Conservation (phyloP, 768 basidiomycete species). For the Hirschioporus abietinus region DNA sequence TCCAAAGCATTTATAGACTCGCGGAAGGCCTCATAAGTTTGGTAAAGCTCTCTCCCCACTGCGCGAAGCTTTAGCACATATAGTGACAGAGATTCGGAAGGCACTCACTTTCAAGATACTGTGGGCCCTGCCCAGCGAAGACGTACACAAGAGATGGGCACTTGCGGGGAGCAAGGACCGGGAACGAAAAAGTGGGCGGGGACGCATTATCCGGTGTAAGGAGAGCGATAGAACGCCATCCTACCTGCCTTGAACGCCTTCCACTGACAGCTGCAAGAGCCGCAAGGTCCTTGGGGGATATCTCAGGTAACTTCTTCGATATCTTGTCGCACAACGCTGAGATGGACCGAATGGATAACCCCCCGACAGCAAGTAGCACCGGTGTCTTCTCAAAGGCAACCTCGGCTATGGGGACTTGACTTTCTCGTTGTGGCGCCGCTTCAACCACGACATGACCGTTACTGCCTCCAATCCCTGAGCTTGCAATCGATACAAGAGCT, state of each 20-base stretch:
- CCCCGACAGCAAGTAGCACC: not conserved
- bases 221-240: conserved; percentile 23
- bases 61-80: not conserved
- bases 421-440: not conserved
- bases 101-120: conserved; percentile 32
- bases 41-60: conserved; percentile 36
- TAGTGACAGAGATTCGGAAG: not conserved
- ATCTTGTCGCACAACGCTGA: not conserved
- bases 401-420: too few relatives aligned
- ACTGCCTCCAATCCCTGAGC: not conserved
- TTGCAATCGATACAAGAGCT: not conserved
- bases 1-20: conserved; percentile 34
- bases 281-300: not conserved
- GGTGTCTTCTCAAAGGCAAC: not conserved
- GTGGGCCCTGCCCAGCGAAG: conserved; percentile 36
- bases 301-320: not conserved
- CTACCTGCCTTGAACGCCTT: not conserved
- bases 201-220: not conserved
- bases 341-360: not conserved
- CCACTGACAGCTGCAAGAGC: not conserved
- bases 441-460: not conserved
- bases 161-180: conserved; percentile 22
- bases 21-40: conserved; percentile 31
- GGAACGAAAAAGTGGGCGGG: conserved; percentile 20
- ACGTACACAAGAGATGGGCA: conserved; percentile 30